Evolutionary conservation across 2,329 filamentous ascomycete genomes (phyloP), one percentile per base, ranked within the genome.

Genomic region (Cordyceps farinosa): DNA sequence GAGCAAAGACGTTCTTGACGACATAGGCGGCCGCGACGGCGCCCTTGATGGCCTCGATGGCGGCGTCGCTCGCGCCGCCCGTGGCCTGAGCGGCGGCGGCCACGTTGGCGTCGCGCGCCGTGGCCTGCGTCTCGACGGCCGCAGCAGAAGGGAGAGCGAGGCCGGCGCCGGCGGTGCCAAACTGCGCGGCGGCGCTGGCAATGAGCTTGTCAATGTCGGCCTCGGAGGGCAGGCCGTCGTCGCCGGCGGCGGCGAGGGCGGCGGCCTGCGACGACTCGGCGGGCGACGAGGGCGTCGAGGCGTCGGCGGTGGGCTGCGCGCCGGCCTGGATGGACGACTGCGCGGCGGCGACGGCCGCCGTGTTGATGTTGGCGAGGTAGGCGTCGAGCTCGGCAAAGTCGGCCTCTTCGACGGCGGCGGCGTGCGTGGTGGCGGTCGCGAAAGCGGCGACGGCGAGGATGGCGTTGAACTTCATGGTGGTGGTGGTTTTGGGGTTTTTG

Each of bases 291-390:
- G 55, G 11, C 17, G 45, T 42, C 61, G 78, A 70, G 54, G 78
- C 78, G 40, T 71, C 71, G 36, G 82, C 73, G 69, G 76, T 76
- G 34, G 77, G 71, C 42, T 75, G 72, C 54, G 76, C 79, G 22
- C 72, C 61, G 38, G 66, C 67, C 38, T 73, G 70, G 44, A 67
- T 73, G 61, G 75, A 73, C 15, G 40, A 34, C 17, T 44, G 40
- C 9, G 42, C 54, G 10, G 30, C 54, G 11, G 5, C 40, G 27
- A 57, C 10, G n/a, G 42, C 40, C 5, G 69, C 79, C 82, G 54
- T 78, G 75, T 80, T 80, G 67, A 78, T 77, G 45, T 73, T 75
- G n/a, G 66, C 64, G 38, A 79, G 67, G 69, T 79, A 82, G 73
- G 76, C 82, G 56, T 72, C 73, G 27, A 73, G 48, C n/a, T 38